Evolutionary conservation across 768 basidiomycete species (phyloP), one percentile per base, ranked within the genome.

Genomic region (Pleurotus platypus): DNA sequence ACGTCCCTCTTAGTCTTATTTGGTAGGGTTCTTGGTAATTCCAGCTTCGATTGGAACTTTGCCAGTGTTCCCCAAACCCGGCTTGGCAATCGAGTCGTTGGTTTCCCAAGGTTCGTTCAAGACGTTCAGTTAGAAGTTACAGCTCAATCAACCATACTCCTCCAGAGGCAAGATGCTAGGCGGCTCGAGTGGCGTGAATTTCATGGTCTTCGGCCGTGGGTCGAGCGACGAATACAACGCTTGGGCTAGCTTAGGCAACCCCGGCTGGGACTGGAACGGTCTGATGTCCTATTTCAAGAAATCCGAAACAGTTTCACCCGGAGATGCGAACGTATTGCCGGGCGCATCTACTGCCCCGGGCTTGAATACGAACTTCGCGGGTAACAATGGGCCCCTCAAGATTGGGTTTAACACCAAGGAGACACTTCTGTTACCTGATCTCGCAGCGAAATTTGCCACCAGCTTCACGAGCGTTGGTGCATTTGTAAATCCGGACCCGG

Each of bases 131-230:
- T 11, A 35, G 30, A 11, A 35, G 30, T 35, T 9, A 9, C 30
- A 35, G 30, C 11, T 11, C 13, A 22, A 45, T 45, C 42, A 22
- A 22, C 9, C 16, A 45, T 9, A n/a, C 7, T 12, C 15, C 30
- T 18, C 16, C 3, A 64, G 64, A 5, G 64, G 65, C n/a, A 61
- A 63, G 26, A 57, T 61, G 12, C 65, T 66, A 20, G 65, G 65
- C 9, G 65, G 64, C 16, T 56, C 53, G 35, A 62, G 62, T 15
- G 58, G 49, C 7, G 58, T 63, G 45, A 65, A 65, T 42, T 58
- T 60, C 18, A 60, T 58, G 13, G 43, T 48, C 7, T 65, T 61
- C 24, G 57, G 49, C 13, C 42, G 42, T 45, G 63, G 62, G 1
- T 16, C 60, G 3, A 59, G 49, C 22, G 56, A 51, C 2, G 62